phyloP scores from a whole-genome alignment of 495 filamentous ascomycete genomes.

The Aspergillus bridgeri region DNA sequence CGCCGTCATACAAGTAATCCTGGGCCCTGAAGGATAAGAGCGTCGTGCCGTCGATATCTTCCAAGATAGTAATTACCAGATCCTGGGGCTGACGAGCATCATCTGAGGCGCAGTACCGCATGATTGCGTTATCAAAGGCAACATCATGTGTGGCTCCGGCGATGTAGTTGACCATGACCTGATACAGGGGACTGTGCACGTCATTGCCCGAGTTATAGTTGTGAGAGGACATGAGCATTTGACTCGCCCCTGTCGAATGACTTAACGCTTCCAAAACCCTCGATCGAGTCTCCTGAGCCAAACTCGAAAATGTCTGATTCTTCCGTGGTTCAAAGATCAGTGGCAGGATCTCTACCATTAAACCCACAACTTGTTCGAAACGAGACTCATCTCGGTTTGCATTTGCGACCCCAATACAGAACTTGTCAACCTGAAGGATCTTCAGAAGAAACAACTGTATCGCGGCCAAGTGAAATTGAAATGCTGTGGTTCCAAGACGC shows the following conservation, averaged over 20 bases:
- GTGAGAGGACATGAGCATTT: conserved; percentile 28
- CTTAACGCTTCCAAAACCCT: conserved; percentile 23
- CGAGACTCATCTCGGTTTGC: conserved; percentile 33
- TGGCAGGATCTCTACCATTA: conserved; percentile 48
- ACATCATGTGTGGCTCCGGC: conserved; percentile 14
- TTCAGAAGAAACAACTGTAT: conserved; percentile 31
- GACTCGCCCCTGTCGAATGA: conserved; percentile 30
- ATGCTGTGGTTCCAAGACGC: conserved; percentile 27
- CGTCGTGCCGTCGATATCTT: conserved; percentile 3
- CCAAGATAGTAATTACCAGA: conserved; percentile 20
- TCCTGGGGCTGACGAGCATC: conserved; percentile 23
- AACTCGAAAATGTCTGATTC: conserved; percentile 15
- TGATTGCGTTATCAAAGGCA: neutral
- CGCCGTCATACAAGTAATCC: conserved; percentile 22
- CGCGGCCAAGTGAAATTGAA: conserved; percentile 44
- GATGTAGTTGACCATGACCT: conserved; percentile 42
- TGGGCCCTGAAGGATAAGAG: conserved; percentile 15
- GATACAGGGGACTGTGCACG: conserved; percentile 34
- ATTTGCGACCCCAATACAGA: conserved; percentile 46
- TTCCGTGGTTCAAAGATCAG: conserved; percentile 27
- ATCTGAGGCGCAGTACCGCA: conserved; percentile 12
- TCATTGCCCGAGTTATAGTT: neutral
- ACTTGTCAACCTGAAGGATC: conserved; percentile 22
- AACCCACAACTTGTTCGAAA: conserved; percentile 34
- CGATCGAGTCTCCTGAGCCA: conserved; percentile 15